Percentiles rank a stretch among this genome's conserved stretches.
Evolutionary conservation across 345 rosid genomes (phyloP).

Genomic region (Microthlaspi erraticum): DNA sequence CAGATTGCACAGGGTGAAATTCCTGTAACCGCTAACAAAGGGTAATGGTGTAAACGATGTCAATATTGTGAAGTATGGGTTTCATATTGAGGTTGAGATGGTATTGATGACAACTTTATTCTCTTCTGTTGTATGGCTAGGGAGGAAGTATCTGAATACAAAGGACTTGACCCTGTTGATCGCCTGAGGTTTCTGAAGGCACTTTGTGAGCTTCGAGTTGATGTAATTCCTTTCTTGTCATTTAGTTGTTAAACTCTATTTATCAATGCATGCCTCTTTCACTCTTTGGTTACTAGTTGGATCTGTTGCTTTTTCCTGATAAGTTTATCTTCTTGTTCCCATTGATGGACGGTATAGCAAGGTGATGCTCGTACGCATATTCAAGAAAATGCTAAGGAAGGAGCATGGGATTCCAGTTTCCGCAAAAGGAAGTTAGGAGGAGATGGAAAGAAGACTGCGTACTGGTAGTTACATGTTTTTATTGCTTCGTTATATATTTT

Average conservation of each 20-base stretch:
- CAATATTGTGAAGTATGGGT: slow-evolving; percentile 5
- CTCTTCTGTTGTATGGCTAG: slow-evolving; percentile 50
- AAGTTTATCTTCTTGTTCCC: slow-evolving; percentile 16
- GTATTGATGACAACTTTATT: slow-evolving; percentile 21
- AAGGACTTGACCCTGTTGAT: slow-evolving; percentile 58
- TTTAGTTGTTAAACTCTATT: slow-evolving; percentile 23
- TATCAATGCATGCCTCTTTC: slow-evolving; percentile 8
- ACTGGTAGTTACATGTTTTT: slow-evolving; percentile 61
- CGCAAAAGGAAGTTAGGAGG: slow-evolving; percentile 72
- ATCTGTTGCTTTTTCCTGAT: slow-evolving; percentile 14
- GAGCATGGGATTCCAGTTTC: slow-evolving; percentile 52
- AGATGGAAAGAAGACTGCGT: slow-evolving; percentile 65
- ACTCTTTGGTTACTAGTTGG: slow-evolving; percentile 21
- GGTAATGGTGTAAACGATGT: slow-evolving; percentile 49
- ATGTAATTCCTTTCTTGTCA: slow-evolving; percentile 49
- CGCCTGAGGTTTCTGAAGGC: slow-evolving; percentile 77
- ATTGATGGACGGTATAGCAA: slow-evolving; percentile 60
- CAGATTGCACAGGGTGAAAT: slow-evolving; percentile 86
- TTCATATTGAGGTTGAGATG: slow-evolving; percentile 13
- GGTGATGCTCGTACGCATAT: slow-evolving; percentile 61
- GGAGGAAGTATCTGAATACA: slow-evolving; percentile 66
- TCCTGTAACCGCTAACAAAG: slow-evolving; percentile 61
- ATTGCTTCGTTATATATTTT: slow-evolving; percentile 23
- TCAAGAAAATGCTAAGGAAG: slow-evolving; percentile 58
- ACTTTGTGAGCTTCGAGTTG: slow-evolving; percentile 84